Evolutionary conservation across 306 rosid genomes (phyloP).

Genomic region (Castanea sativa): DNA sequence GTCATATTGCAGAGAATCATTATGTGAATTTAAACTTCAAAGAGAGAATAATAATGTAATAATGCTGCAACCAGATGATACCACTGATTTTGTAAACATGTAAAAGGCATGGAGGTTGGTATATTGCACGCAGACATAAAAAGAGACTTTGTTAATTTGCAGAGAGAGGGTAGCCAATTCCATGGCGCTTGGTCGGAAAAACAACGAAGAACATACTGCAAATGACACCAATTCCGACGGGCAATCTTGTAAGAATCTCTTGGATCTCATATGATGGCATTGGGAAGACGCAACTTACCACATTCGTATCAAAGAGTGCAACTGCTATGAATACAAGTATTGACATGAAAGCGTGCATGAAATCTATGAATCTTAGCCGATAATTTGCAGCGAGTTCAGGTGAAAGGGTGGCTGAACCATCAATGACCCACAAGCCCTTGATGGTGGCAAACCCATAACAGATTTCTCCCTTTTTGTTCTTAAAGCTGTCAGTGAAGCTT

Average conservation of each 20-base stretch:
- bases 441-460: constrained; percentile 68
- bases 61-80: neutral
- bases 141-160: constrained; percentile 10
- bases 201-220: constrained; percentile 56
- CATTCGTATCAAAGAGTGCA: constrained; percentile 65
- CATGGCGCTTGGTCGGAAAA: constrained; percentile 71
- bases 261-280: constrained; percentile 49
- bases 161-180: constrained; percentile 72
- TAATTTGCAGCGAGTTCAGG: constrained; percentile 44
- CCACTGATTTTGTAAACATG: neutral
- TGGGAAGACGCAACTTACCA: constrained; percentile 64
- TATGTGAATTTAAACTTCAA: neutral
- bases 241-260: constrained; percentile 61
- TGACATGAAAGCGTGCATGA: constrained; percentile 62
- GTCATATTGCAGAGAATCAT: neutral
- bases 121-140: neutral
- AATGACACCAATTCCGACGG: constrained; percentile 61
- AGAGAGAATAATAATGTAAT: neutral
- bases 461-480: constrained; percentile 61
- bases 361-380: constrained; percentile 47
- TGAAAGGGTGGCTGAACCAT: constrained; percentile 45
- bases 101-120: neutral
- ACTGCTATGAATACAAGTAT: constrained; percentile 64
- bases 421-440: constrained; percentile 62
- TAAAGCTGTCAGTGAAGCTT: constrained; percentile 65